phyloP scores from a whole-genome alignment of 768 basidiomycete species.

The Boletus reticuloceps region DNA sequence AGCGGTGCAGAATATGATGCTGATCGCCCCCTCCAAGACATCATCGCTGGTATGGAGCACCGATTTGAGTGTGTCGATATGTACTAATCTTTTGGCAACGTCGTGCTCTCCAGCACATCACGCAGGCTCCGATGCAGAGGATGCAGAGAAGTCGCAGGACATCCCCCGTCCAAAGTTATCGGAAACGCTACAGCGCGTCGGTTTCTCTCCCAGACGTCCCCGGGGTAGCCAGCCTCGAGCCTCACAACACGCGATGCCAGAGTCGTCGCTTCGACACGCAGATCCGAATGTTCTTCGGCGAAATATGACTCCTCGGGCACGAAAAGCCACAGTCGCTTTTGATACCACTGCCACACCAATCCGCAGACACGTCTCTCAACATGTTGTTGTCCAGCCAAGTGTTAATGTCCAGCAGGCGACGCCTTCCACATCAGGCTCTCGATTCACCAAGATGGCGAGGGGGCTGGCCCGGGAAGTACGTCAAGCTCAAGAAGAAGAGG shows the following conservation, averaged over 20 bases:
- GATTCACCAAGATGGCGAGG: slow-evolving; percentile 58
- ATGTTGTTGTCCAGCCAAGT: slow-evolving; percentile 41
- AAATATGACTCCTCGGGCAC: slow-evolving; percentile 34
- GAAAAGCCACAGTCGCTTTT: slow-evolving; percentile 28
- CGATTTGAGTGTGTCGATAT: background rate
- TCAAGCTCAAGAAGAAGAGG: slow-evolving; percentile 32
- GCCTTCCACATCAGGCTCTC: slow-evolving; percentile 52
- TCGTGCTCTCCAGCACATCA: slow-evolving; percentile 46
- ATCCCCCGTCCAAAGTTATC: slow-evolving; percentile 60
- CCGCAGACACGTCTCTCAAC: slow-evolving; percentile 24
- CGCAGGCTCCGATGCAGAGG: slow-evolving; percentile 48
- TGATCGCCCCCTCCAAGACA: slow-evolving; percentile 70
- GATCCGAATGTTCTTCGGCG: slow-evolving; percentile 21
- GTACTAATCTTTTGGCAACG: background rate
- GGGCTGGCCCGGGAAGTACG: slow-evolving; percentile 57
- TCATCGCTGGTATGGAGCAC: slow-evolving; percentile 55
- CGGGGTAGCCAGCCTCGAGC: slow-evolving; percentile 42
- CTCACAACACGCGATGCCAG: slow-evolving; percentile 15
- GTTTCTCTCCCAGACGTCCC: slow-evolving; percentile 74
- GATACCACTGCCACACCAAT: slow-evolving; percentile 26
- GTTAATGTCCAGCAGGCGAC: slow-evolving; percentile 60
- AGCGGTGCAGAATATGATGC: slow-evolving; percentile 87
- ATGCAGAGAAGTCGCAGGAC: slow-evolving; percentile 41
- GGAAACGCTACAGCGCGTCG: slow-evolving; percentile 66
- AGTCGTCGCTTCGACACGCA: slow-evolving; percentile 9